phyloP scores from a whole-genome alignment of 495 filamentous ascomycete species.

The Neurospora sp. region DNA sequence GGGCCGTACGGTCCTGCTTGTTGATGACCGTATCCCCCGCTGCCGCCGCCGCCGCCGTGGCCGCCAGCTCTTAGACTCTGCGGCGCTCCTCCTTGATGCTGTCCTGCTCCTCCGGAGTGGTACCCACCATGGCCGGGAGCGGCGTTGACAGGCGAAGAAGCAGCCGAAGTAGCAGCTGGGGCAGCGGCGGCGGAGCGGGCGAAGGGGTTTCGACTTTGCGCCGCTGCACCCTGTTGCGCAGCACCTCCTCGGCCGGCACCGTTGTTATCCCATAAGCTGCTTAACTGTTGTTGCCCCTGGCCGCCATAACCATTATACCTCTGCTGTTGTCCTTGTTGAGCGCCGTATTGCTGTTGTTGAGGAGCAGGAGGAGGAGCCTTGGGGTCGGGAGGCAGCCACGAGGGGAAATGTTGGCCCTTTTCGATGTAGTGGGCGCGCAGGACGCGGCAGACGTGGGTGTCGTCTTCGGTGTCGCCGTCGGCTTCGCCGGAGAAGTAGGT shows the following conservation, averaged over 20 bases:
- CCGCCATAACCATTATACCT: constrained; percentile 21
- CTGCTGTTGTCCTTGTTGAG: constrained; percentile 19
- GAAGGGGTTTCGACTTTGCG: constrained; percentile 14
- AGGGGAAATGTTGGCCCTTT: constrained; percentile 70
- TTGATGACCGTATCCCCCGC: constrained; percentile 13
- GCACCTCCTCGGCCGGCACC: constrained; percentile 19
- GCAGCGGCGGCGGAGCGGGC: constrained; percentile 2
- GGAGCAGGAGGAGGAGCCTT: constrained; percentile 51
- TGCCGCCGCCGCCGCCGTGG: not conserved
- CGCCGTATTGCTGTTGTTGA: constrained; percentile 36
- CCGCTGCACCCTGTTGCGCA: constrained; percentile 5
- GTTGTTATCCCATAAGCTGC: constrained; percentile 77
- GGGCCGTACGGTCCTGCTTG: constrained; percentile 17
- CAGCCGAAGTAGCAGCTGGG: not conserved
- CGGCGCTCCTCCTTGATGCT: constrained; percentile 41
- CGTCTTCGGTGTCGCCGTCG: constrained; percentile 89
- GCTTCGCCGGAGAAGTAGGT: constrained; percentile 67
- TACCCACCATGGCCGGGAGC: constrained; percentile 28
- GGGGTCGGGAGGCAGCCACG: constrained; percentile 84
- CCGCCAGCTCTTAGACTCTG: constrained; percentile 42
- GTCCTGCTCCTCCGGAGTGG: constrained; percentile 54
- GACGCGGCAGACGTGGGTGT: constrained; percentile 88
- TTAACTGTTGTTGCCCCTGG: constrained; percentile 34
- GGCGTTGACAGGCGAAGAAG: constrained; percentile 22
- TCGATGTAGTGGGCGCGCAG: constrained; percentile 92